Evolutionary conservation across 1,139 yeast genomes (phyloP), one percentile per base, ranked within the genome.

Genomic region (Protomyces lactucae-debilis): DNA sequence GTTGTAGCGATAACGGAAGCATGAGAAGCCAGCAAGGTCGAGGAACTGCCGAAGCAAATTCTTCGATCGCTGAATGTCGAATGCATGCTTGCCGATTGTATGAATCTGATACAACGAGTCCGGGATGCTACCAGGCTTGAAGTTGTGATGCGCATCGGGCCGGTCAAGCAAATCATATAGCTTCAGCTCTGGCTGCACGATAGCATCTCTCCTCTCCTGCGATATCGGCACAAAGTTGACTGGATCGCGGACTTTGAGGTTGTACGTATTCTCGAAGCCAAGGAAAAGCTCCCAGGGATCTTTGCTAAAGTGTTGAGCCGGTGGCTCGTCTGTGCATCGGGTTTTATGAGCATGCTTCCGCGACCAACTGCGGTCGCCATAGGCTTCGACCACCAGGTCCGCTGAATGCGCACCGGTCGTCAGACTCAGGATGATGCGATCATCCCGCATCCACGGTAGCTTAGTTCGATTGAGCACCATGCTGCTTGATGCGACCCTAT

Each of bases 361-460:
- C 36, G 52, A 21, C 63, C 63, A 59, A 10, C 28, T 40, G 39
- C 36, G 16, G 36, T 59, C 52, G 18, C 52, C 54, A 43, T 51
- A 59, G 35, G 63, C 63, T 23, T 52, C 57, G 21, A 59, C 52
- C 16, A 59, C 46, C 53, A 52, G 28, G 16, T 59, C 63, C 4
- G 57, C 63, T 21, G 52, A 52, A 40, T 59, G 63, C 8, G 53
- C 63, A 21, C 63, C 63, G 21, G 54, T 59, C n/a, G 56, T 40
- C 12, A 59, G 36, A 28, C 57, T 52, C 52, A 59, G 12, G 32
- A 59, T 59, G 63, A 59, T 55, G 12, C 63, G 56, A 35, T 59
- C 63, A 39, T 59, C 63, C 25, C 63, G 55, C 63, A 59, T 59
- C 63, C 63, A 59, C 43, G 63, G 63, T 45, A 59, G 36, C 52